Evolutionary conservation across 148 eudicot genomes (phyloP).

Genomic region (Spergularia marina): DNA sequence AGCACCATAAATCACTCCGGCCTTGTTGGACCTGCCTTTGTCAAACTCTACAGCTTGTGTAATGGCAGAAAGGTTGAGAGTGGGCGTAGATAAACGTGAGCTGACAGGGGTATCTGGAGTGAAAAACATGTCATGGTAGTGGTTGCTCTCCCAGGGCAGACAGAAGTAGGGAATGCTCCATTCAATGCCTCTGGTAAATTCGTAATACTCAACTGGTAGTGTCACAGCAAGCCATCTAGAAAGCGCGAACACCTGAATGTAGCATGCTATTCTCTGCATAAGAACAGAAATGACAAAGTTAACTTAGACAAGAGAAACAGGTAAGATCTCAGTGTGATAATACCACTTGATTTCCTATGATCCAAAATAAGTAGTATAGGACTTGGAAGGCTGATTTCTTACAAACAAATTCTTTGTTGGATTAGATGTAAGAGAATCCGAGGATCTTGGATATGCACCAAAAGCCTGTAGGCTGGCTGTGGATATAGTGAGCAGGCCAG

Average conservation of each 20-base stretch:
- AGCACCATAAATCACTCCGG: conserved; percentile 52
- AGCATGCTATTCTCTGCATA: conserved; percentile 78
- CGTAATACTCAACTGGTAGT: conserved; percentile 77
- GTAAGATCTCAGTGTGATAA: too few relatives aligned
- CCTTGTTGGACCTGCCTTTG: conserved; percentile 30
- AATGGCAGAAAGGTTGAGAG: conserved; percentile 24
- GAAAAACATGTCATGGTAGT: conserved; percentile 29
- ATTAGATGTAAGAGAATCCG: conserved; percentile 49
- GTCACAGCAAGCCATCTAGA: conserved; percentile 77
- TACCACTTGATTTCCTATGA: not conserved
- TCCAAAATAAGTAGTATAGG: too few relatives aligned
- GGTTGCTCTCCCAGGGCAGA: conserved; percentile 77
- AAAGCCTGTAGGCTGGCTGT: conserved; percentile 63
- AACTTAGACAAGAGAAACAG: not conserved
- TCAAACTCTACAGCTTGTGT: conserved; percentile 25
- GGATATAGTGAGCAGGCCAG: conserved; percentile 75
- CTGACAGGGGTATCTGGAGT: conserved; percentile 42
- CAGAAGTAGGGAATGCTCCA: conserved; percentile 89
- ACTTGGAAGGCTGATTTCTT: conserved; percentile 26
- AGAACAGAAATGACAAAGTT: not conserved
- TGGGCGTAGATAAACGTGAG: conserved; percentile 33
- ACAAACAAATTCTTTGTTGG: conserved; percentile 87
- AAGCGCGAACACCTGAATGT: conserved; percentile 82
- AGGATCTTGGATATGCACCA: conserved; percentile 61
- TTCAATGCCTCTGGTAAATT: conserved; percentile 64